Conservation (phyloP, 2,329 filamentous ascomycete genomes). For the Penicillium sclerotigenum region DNA sequence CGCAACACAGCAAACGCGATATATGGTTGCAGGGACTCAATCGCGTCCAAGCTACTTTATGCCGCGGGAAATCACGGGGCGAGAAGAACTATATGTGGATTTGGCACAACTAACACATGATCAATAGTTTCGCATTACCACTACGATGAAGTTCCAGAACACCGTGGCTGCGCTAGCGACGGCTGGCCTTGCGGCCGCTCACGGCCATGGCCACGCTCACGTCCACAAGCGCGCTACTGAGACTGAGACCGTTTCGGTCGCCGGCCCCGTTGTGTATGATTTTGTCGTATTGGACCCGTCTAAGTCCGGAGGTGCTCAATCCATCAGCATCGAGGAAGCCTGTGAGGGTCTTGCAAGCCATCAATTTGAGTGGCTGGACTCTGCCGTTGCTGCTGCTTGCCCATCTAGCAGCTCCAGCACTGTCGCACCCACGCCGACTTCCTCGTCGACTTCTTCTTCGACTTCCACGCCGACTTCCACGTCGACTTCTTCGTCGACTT, state of each 20-base stretch:
- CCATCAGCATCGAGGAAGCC: conserved; percentile 53
- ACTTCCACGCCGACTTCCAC: conserved; percentile 21
- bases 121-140: not conserved
- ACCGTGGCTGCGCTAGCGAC: conserved; percentile 41
- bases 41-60: not conserved
- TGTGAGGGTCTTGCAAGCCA: conserved; percentile 69
- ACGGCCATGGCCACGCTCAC: conserved; percentile 43
- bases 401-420: conserved; percentile 22
- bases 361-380: conserved; percentile 60
- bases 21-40: not conserved
- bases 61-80: too few relatives aligned
- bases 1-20: not conserved
- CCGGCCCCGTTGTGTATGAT: conserved; percentile 67
- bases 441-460: too few relatives aligned
- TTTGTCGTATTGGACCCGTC: conserved; percentile 63
- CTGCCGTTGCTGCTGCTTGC: conserved; percentile 59
- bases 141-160: conserved; percentile 42
- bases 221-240: conserved; percentile 44
- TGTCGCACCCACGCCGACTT: conserved; percentile 36
- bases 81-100: not conserved
- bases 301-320: conserved; percentile 28
- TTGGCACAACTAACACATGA: conserved; percentile 1
- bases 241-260: conserved; percentile 53
- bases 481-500: conserved; percentile 14
- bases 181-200: conserved; percentile 43